Evolutionary conservation across 2,329 filamentous ascomycete species (phyloP).

Genomic region (Penicillium sp.): DNA sequence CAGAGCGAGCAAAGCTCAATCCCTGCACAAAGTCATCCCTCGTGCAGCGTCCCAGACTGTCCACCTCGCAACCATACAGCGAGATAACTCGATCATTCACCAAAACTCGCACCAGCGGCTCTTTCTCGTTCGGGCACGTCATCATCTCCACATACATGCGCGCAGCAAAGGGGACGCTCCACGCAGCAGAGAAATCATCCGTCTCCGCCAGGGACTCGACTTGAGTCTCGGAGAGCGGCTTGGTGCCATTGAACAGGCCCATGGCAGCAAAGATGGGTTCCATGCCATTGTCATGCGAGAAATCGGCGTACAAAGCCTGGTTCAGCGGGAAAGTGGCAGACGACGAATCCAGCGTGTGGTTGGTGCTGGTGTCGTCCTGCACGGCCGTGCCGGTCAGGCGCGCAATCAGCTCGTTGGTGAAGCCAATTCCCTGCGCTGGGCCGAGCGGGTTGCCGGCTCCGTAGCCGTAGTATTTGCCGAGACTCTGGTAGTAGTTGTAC

Average conservation of each 20-base stretch:
- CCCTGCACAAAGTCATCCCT: constrained; percentile 69
- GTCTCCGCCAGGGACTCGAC: constrained; percentile 49
- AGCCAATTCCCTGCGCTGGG: constrained; percentile 81
- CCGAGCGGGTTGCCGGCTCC: constrained; percentile 73
- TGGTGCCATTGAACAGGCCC: constrained; percentile 68
- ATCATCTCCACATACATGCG: constrained; percentile 87
- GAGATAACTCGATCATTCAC: constrained; percentile 80
- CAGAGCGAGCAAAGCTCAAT: constrained; percentile 66
- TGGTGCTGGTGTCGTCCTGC: constrained; percentile 68
- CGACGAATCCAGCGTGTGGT: constrained; percentile 68
- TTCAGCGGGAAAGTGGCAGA: constrained; percentile 69
- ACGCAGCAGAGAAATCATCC: constrained; percentile 69
- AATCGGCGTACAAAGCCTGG: constrained; percentile 72
- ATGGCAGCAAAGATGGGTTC: constrained; percentile 69
- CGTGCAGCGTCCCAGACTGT: constrained; percentile 66
- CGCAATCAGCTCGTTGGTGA: constrained; percentile 79
- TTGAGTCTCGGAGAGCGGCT: constrained; percentile 51
- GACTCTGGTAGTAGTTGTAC: constrained; percentile 75
- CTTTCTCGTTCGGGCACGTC: constrained; percentile 51
- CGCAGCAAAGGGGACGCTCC: constrained; percentile 79
- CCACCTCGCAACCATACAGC: constrained; percentile 65
- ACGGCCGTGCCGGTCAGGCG: constrained; percentile 65
- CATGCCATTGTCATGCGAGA: constrained; percentile 89
- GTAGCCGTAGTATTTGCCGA: constrained; percentile 83
- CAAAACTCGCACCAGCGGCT: constrained; percentile 73